Percentiles rank a stretch among this genome's conserved stretches.
Evolutionary conservation across 1,284 basidiomycete species (phyloP).

Genomic region (Rugosomyces carneus): DNA sequence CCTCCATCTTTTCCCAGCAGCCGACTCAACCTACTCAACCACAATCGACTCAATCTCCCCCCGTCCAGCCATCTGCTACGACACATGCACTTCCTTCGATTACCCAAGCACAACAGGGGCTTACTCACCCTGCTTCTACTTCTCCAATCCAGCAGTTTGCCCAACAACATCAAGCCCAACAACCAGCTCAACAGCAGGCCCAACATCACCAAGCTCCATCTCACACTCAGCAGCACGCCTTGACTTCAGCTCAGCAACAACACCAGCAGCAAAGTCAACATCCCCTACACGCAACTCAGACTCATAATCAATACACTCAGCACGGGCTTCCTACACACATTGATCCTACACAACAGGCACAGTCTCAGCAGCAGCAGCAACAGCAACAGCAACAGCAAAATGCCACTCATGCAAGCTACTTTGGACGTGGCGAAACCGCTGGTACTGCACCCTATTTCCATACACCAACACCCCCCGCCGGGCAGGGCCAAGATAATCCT

Average conservation of each 20-base stretch:
- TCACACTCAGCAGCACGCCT: conserved; percentile 24
- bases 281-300: conserved; percentile 37
- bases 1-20: conserved; percentile 41
- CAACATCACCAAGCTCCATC: conserved; percentile 28
- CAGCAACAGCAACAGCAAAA: no score
- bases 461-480: conserved; percentile 63
- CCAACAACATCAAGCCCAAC: conserved; percentile 39
- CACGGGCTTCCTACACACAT: conserved; percentile 58
- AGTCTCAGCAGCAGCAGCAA: conserved; percentile 37
- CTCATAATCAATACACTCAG: conserved; percentile 54
- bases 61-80: conserved; percentile 27
- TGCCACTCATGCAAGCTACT: conserved; percentile 45
- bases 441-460: conserved; percentile 59
- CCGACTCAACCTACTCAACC: conserved; percentile 33
- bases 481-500: conserved; percentile 55
- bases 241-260: conserved; percentile 18
- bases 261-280: conserved; percentile 25
- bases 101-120: conserved; percentile 27
- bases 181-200: conserved; percentile 31
- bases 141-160: conserved; percentile 35
- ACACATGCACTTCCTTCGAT: conserved; percentile 34
- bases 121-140: conserved; percentile 23
- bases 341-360: conserved; percentile 46
- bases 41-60: conserved; percentile 32
- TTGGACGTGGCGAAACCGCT: conserved; percentile 57